These are phyloP conservation scores for Torrubiella hemipterigena DNA, from an alignment of 2,329 filamentous ascomycete species.

Conservation along the genomic window DNA sequence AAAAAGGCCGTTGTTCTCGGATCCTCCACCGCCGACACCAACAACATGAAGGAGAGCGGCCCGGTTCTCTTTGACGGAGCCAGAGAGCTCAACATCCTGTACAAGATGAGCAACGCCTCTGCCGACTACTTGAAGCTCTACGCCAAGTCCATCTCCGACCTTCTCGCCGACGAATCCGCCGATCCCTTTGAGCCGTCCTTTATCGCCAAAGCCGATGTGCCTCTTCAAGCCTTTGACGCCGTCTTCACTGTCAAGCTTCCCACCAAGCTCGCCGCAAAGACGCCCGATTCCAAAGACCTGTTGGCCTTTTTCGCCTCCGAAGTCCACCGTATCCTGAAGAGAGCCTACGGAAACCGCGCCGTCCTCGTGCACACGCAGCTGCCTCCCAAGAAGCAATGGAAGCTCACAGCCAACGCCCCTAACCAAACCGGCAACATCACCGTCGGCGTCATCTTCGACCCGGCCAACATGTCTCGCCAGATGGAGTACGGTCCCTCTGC, in stretches of 20 bases:
- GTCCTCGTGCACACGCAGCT: slow-evolving; percentile 51
- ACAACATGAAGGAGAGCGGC: slow-evolving; percentile 27
- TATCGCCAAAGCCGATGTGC: slow-evolving; percentile 48
- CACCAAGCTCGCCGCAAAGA: slow-evolving; percentile 14
- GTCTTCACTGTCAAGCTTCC: slow-evolving; percentile 23
- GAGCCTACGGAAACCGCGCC: slow-evolving; percentile 65
- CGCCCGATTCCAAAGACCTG: slow-evolving; percentile 28
- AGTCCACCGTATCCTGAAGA: slow-evolving; percentile 52
- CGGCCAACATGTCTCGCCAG: slow-evolving; percentile 57
- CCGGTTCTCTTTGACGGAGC: slow-evolving; percentile 71
- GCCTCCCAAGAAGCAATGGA: slow-evolving; percentile 18
- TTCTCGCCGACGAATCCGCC: slow-evolving; percentile 59
- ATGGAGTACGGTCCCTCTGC: slow-evolving; percentile 83
- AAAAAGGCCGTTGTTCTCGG: slow-evolving; percentile 50
- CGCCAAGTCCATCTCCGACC: slow-evolving; percentile 59
- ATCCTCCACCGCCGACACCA: slow-evolving; percentile 17
- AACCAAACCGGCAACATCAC: slow-evolving; percentile 28
- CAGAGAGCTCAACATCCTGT: slow-evolving; percentile 69
- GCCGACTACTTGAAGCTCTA: slow-evolving; percentile 62
- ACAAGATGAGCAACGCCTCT: slow-evolving; percentile 83
- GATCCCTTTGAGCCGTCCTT: slow-evolving; percentile 83
- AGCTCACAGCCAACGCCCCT: slow-evolving; percentile 11
- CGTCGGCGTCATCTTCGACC: slow-evolving; percentile 61
- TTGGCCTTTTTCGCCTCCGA: slow-evolving; percentile 37
- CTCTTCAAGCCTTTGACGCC: slow-evolving; percentile 43